A percentile compares a stretch with the other conserved stretches of the same genome.
These are phyloP conservation scores for Murraya koenigii DNA, from an alignment of 345 rosid species.

Conservation along the genomic window DNA sequence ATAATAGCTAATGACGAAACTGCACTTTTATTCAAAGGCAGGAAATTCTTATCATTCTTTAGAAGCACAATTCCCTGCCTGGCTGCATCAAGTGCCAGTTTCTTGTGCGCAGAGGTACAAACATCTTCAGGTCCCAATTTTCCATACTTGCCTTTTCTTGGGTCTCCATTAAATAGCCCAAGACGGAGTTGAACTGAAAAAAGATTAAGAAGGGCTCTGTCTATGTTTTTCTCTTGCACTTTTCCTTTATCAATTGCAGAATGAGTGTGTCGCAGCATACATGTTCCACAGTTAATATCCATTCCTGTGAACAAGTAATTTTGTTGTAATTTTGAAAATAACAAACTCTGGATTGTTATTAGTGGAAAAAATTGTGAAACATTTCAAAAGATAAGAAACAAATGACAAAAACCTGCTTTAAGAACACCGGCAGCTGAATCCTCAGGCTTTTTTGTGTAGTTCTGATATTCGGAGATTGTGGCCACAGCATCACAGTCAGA, in stretches of 20 bases:
- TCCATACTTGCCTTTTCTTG: conserved; percentile 55
- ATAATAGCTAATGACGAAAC: conserved; percentile 67
- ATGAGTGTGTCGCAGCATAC: conserved; percentile 48
- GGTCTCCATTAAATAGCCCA: conserved; percentile 83
- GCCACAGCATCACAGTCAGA: conserved; percentile 98
- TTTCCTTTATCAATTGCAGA: conserved; percentile 61
- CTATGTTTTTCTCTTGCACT: conserved; percentile 59
- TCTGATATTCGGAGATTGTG: conserved; percentile 73
- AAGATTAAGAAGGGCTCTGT: conserved; percentile 76
- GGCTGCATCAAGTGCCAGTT: conserved; percentile 79
- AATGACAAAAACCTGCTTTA: conserved; percentile 62
- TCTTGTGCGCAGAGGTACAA: conserved; percentile 63
- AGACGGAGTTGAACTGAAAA: conserved; percentile 82
- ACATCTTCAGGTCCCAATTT: conserved; percentile 59
- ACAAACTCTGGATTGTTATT: not conserved
- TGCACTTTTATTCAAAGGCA: conserved; percentile 54
- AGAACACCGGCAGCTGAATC: conserved; percentile 80
- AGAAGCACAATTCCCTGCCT: conserved; percentile 92
- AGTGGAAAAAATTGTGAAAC: not conserved
- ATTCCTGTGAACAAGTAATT: conserved; percentile 46
- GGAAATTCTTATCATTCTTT: conserved; percentile 65
- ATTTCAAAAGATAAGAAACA: not conserved
- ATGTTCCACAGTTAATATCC: conserved; percentile 82
- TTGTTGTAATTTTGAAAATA: not conserved
- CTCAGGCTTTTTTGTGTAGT: conserved; percentile 54